phyloP scores from a whole-genome alignment of 768 basidiomycete genomes.

The Multifurca ochricompacta region DNA sequence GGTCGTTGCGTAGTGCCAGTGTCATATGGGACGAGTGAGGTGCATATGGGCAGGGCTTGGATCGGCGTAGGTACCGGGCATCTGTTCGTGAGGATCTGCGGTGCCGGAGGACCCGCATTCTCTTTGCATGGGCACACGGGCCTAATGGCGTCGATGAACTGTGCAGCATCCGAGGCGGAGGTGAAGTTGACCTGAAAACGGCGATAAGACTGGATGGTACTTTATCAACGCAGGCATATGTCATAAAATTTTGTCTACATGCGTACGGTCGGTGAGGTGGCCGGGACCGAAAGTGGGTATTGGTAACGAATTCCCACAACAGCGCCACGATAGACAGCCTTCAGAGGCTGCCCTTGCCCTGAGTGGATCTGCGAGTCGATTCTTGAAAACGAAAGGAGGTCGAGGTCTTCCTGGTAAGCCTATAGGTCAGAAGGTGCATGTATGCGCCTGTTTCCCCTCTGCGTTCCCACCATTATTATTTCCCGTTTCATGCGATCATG shows the following conservation, averaged over 20 bases:
- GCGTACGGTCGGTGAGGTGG: constrained; percentile 13
- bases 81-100: constrained; percentile 19
- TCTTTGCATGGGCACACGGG: constrained; percentile 70
- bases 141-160: constrained; percentile 56
- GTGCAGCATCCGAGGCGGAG: constrained; percentile 38
- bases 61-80: constrained; percentile 15
- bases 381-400: constrained; percentile 58
- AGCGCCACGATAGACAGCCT: constrained; percentile 69
- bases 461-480: constrained; percentile 56
- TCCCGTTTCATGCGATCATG: constrained; percentile 41
- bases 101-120: constrained; percentile 33
- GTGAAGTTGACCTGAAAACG: constrained; percentile 72
- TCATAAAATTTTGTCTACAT: neutral
- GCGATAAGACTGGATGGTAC: constrained; percentile 47
- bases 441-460: constrained; percentile 1
- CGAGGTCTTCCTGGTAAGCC: constrained; percentile 59
- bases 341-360: constrained; percentile 59
- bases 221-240: neutral
- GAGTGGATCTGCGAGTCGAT: constrained; percentile 23
- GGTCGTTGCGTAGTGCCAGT: neutral
- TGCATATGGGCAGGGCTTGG: neutral
- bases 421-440: constrained; percentile 5
- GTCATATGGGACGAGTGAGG: neutral
- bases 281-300: constrained; percentile 34
- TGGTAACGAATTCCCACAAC: constrained; percentile 72